phyloP scores from a whole-genome alignment of 2,329 filamentous ascomycete species.

The Hirsutella minnesotensis region DNA sequence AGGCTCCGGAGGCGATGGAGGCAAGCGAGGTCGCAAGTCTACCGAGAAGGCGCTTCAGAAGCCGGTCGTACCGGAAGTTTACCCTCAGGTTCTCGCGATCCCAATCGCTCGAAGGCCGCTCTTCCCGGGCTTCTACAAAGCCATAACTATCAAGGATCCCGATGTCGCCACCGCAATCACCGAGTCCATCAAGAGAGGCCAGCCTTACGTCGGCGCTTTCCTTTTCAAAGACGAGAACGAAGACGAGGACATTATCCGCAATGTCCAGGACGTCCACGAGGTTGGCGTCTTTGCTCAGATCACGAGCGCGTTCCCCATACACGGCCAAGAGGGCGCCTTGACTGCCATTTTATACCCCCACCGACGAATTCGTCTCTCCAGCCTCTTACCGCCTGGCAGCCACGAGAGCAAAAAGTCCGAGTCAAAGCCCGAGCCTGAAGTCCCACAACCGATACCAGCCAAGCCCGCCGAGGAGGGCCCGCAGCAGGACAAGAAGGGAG shows the following conservation, averaged over 20 bases:
- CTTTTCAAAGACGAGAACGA: conserved; percentile 92
- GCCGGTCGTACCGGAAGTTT: conserved; percentile 82
- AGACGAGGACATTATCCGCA: conserved; percentile 88
- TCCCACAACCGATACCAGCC: conserved; percentile 47
- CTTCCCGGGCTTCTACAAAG: conserved; percentile 98
- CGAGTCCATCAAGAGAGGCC: conserved; percentile 92
- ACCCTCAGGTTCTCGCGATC: conserved; percentile 95
- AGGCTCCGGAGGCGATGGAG: conserved; percentile 45
- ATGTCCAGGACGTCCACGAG: conserved; percentile 82
- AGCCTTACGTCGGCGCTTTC: conserved; percentile 95
- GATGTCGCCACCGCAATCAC: conserved; percentile 86
- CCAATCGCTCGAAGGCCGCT: conserved; percentile 87
- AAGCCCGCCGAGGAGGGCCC: conserved; percentile 41
- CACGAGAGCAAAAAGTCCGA: conserved; percentile 40
- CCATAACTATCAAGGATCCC: conserved; percentile 88
- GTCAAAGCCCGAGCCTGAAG: conserved; percentile 32
- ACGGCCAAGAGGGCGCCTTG: conserved; percentile 72
- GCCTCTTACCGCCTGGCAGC: conserved; percentile 59
- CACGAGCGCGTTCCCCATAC: conserved; percentile 86
- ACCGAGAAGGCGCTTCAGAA: conserved; percentile 72
- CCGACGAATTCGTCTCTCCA: conserved; percentile 81
- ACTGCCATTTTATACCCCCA: conserved; percentile 95
- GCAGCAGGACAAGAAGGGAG: conserved; percentile 63
- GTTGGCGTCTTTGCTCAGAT: conserved; percentile 97
- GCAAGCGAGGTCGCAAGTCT: conserved; percentile 61